Conservation (phyloP, 345 rosid genomes). For the Eucalyptus curtisii region DNA sequence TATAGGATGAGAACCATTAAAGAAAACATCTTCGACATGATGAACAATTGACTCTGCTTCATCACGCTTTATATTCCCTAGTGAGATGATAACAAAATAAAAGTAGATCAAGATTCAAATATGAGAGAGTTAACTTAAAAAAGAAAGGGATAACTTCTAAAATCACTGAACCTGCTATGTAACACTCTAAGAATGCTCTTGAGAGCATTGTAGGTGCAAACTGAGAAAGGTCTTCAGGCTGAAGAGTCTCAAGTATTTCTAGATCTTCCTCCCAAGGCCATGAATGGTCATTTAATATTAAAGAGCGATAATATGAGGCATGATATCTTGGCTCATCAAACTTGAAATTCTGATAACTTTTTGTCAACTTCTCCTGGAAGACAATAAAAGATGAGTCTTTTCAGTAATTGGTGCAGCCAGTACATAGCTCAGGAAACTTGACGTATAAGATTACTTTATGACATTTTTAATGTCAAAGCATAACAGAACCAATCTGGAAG, state of each 20-base stretch:
- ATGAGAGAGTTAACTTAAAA: not conserved
- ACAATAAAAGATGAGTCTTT: not conserved
- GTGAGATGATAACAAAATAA: not conserved
- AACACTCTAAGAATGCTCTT: constrained; percentile 67
- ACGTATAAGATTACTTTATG: not conserved
- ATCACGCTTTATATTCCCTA: constrained; percentile 57
- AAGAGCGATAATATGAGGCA: constrained; percentile 56
- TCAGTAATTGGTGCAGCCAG: not conserved
- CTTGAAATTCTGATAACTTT: constrained; percentile 58
- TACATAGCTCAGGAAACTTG: not conserved
- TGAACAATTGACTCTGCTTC: constrained; percentile 61
- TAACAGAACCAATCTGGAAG: not conserved
- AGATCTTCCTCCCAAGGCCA: constrained; percentile 71
- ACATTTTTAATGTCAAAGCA: not conserved
- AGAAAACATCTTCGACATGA: constrained; percentile 49
- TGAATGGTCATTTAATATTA: constrained; percentile 42
- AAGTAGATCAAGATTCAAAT: not conserved
- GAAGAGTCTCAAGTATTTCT: constrained; percentile 44
- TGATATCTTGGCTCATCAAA: constrained; percentile 70
- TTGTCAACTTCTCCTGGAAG: constrained; percentile 54
- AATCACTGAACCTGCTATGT: constrained; percentile 39
- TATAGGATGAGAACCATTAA: constrained; percentile 40
- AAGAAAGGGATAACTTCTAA: not conserved
- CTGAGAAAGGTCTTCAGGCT: constrained; percentile 47
- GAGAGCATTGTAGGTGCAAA: constrained; percentile 66